Evolutionary conservation across 768 basidiomycete genomes (phyloP).

Genomic region (Galerina sulciceps): DNA sequence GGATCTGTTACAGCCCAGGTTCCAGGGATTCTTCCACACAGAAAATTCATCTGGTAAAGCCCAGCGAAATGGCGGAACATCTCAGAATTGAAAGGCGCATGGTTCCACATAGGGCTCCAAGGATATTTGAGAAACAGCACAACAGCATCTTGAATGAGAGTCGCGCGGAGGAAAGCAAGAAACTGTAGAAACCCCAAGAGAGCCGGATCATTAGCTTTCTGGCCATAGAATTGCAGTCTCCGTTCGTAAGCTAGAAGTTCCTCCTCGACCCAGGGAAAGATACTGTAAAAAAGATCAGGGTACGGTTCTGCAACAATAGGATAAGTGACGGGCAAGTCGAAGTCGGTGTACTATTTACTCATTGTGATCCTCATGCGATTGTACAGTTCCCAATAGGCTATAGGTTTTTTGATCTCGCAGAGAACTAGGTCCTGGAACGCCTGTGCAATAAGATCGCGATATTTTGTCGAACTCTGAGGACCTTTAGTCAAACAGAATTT

Average conservation of each 20-base stretch:
- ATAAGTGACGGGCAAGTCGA: not conserved
- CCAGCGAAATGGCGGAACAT: not conserved
- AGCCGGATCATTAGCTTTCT: not conserved
- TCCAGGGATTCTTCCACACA: not conserved
- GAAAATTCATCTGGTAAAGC: not conserved
- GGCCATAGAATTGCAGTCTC: not conserved
- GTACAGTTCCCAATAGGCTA: not conserved
- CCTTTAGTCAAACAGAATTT: not conserved
- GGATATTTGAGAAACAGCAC: slow-evolving; percentile 4
- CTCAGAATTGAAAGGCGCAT: not conserved
- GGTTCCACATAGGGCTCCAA: not conserved
- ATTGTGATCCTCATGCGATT: not conserved
- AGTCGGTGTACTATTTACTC: not conserved
- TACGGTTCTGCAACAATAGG: not conserved
- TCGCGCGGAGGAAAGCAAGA: not conserved
- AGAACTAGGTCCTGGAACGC: not conserved
- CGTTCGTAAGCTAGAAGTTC: not conserved
- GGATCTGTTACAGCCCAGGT: not conserved
- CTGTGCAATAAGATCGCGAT: not conserved
- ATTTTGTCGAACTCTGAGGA: not conserved
- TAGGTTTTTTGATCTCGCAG: not conserved
- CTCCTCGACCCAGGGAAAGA: not conserved
- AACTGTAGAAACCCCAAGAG: not conserved
- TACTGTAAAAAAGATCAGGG: not conserved
- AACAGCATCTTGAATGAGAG: slow-evolving; percentile 1